phyloP scores from a whole-genome alignment of 441 rosid species.

The Populus tomentosa region DNA sequence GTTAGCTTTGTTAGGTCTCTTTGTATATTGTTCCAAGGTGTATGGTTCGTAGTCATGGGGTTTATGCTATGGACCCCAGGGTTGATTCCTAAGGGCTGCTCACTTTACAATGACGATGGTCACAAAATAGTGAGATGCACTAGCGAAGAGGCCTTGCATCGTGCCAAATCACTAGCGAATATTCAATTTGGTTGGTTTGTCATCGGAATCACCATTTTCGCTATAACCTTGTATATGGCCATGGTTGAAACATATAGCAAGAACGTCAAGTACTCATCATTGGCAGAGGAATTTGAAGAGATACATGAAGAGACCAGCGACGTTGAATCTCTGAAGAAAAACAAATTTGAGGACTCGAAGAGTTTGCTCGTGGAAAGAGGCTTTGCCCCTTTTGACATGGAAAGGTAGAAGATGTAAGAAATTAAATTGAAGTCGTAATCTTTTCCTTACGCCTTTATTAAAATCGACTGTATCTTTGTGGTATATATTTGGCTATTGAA shows the following conservation, averaged over 20 bases:
- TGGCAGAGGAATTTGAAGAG: slow-evolving; percentile 6
- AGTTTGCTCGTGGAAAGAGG: not conserved
- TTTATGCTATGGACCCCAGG: slow-evolving; percentile 68
- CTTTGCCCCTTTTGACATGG: not conserved
- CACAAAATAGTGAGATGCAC: slow-evolving; percentile 54
- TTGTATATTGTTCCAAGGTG: slow-evolving; percentile 58
- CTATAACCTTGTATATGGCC: slow-evolving; percentile 36
- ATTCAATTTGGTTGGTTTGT: slow-evolving; percentile 55
- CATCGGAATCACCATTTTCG: slow-evolving; percentile 34
- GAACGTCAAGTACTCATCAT: not conserved
- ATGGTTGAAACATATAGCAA: slow-evolving; percentile 29
- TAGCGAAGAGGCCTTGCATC: slow-evolving; percentile 39
- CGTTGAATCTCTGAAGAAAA: not conserved
- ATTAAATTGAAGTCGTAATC: not conserved
- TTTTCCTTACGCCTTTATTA: not conserved
- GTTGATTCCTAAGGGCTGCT: slow-evolving; percentile 55
- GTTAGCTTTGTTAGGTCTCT: slow-evolving; percentile 58
- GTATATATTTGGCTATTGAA: not conserved
- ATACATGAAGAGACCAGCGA: not conserved
- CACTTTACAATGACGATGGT: slow-evolving; percentile 49
- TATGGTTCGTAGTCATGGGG: slow-evolving; percentile 67
- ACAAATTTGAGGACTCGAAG: not conserved
- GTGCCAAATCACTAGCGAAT: slow-evolving; percentile 61
- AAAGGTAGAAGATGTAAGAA: not conserved
- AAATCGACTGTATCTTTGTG: not conserved